Evolutionary conservation across 176 grass and related monocot species (phyloP), one percentile per base, ranked within the genome.

Genomic region (Tillandsia leiboldiana): DNA sequence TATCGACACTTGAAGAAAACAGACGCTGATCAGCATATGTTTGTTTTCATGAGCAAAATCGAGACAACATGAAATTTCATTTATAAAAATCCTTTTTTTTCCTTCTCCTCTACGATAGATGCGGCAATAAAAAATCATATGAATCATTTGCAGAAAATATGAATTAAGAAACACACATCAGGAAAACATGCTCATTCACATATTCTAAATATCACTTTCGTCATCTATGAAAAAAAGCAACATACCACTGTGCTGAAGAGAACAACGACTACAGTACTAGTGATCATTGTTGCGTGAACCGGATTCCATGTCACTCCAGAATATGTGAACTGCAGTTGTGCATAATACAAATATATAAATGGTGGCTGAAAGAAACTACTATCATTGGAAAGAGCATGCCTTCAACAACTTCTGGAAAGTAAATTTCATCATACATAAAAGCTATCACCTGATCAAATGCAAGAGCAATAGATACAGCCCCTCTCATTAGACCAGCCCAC

Each of bases 401-500:
- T 59, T 18, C 14, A 23, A 23, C 7, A 20, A 59, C 15, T 42
- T 42, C 33, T 59, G 56, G 56, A 59, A 57, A 57, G 13, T 17
- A 23, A 59, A 59, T 9, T 8, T 22, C 56, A 18, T 59, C 2
- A 10, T 1, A 64, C 6, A 51, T 73, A 0, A 23, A 64, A 3
- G 52, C 2, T n/a, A 2, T 7, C 53, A 91, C 85, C 92, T 96
- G 85, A 84, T 83, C 91, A 57, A 88, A 96, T 68, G 85, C 88
- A 56, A 96, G 78, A 1, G 85, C 88, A 50, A 96, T 78, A n/a
- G 85, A 96, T 73, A 91, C 88, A 14, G 88, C 85, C 0, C 88
- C 83, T 82, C 92, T 88, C 85, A 91, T 96, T 64, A 96, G 85
- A 70, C 88, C 92, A 66, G 83, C 92, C 92, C 88, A 96, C 92